Conservation (phyloP, 1,284 basidiomycete genomes). For the Naganishia sp. region DNA sequence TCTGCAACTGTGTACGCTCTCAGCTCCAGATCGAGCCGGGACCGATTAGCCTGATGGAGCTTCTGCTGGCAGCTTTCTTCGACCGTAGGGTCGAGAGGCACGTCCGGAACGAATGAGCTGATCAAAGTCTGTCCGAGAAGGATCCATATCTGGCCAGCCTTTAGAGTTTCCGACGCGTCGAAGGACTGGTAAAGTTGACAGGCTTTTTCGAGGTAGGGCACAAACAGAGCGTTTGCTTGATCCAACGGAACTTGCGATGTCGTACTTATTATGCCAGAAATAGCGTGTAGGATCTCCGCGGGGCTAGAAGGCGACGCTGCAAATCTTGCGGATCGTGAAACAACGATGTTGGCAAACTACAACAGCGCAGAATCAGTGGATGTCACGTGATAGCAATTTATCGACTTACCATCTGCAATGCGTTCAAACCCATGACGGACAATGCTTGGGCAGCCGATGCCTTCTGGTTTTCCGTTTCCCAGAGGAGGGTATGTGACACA, state of each 20-base stretch:
- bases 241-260: background rate
- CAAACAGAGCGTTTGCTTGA: background rate
- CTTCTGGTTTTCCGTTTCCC: slow-evolving; percentile 21
- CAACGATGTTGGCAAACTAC: slow-evolving; percentile 5
- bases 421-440: background rate
- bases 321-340: background rate
- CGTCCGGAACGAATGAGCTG: slow-evolving; percentile 78
- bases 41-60: slow-evolving; percentile 60
- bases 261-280: background rate
- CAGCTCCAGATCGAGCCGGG: slow-evolving; percentile 61
- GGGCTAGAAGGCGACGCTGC: background rate
- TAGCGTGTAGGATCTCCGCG: background rate
- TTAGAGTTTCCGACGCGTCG: background rate
- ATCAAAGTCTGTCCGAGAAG: slow-evolving; percentile 57
- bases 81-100: slow-evolving; percentile 83
- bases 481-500: slow-evolving; percentile 13
- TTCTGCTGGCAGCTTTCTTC: slow-evolving; percentile 62
- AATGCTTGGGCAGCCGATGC: slow-evolving; percentile 3
- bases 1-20: slow-evolving; percentile 62
- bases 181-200: background rate
- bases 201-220: background rate
- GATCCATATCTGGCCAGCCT: slow-evolving; percentile 23
- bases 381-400: background rate
- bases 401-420: slow-evolving; percentile 21
- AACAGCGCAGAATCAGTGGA: background rate